Base-by-base conservation (phyloP, 164 flowering plant species). In the Vitis cinerea region DNA sequence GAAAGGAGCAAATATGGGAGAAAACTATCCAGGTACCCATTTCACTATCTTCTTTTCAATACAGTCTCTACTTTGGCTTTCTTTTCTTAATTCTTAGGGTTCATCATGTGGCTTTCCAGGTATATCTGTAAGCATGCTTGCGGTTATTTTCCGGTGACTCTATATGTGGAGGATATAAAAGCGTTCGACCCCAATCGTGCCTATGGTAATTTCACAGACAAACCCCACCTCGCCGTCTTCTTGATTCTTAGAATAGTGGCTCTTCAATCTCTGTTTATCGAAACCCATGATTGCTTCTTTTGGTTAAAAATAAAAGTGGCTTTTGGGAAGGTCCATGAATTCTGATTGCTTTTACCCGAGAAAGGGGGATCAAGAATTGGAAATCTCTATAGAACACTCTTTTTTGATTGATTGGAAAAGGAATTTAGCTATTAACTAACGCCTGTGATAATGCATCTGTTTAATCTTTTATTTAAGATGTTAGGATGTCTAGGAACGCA, bases 101-200 rank as follows among this genome's bases (percentile, higher is more conserved):
- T 65, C 7, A 71, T 57, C 7, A 49, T 57, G 10, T 37, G 3
- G 13, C 23, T 15, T 44, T 73, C 23, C 87, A 94, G 98, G 84
- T 94, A 79, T 66, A 83, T 94, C 17, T 87, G 96, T 74, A 87
- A 88, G 82, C 89, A 87, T 72, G 93, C 81, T 17, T 79, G 83
- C 74, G 89, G 88, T 51, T 89, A 92, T 75, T 94, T 92, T 70
- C 98, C 97, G 0, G 64, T 87, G 16, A 84, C 81, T 60, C 80
- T 90, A 19, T 80, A 90, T 72, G 94, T 89, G 16, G 97, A 92
- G 74, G 94, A 90, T 68, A 76, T 86, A 0, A 71, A 83, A 65
- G 90, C 90, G 47, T 92, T 92, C 68, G 81, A 85, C 77, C 88
- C 97, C 5, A 75, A 87, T 70, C 84, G 81, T 53, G 85, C 98